phyloP scores from a whole-genome alignment of 306 rosid genomes.

The Citrullus mucosospermus region DNA sequence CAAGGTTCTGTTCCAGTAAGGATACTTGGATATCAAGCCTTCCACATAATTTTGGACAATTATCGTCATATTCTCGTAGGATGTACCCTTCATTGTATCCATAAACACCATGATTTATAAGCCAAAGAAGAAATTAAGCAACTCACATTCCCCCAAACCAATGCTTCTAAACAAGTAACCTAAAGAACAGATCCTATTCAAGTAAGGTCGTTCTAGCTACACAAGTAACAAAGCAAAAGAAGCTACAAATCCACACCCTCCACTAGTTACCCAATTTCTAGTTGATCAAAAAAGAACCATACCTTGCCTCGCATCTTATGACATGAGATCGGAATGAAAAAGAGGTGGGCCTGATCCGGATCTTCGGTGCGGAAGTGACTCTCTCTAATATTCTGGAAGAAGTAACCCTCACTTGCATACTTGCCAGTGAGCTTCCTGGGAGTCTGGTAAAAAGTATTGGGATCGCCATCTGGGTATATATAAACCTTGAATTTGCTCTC shows the following conservation, averaged over 20 bases:
- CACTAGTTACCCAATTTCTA: not conserved
- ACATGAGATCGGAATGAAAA: conserved; percentile 88
- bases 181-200: no score
- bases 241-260: not conserved
- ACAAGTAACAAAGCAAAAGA: not conserved
- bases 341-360: conserved; percentile 78
- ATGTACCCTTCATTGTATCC: conserved; percentile 56
- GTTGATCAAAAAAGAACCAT: not conserved
- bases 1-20: conserved; percentile 97
- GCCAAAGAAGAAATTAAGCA: conserved; percentile 6
- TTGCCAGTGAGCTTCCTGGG: conserved; percentile 94
- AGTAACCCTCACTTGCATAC: conserved; percentile 86
- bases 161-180: not conserved
- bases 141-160: not conserved
- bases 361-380: conserved; percentile 61
- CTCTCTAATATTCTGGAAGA: conserved; percentile 86
- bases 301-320: conserved; percentile 99
- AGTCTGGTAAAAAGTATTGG: conserved; percentile 80
- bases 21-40: conserved; percentile 78
- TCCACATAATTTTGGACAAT: conserved; percentile 81
- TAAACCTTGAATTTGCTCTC: conserved; percentile 73
- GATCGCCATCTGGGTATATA: conserved; percentile 86
- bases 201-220: not conserved
- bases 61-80: conserved; percentile 86
- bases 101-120: conserved; percentile 6